Conservation (phyloP, 345 rosid species). For the Linum trigynum region DNA sequence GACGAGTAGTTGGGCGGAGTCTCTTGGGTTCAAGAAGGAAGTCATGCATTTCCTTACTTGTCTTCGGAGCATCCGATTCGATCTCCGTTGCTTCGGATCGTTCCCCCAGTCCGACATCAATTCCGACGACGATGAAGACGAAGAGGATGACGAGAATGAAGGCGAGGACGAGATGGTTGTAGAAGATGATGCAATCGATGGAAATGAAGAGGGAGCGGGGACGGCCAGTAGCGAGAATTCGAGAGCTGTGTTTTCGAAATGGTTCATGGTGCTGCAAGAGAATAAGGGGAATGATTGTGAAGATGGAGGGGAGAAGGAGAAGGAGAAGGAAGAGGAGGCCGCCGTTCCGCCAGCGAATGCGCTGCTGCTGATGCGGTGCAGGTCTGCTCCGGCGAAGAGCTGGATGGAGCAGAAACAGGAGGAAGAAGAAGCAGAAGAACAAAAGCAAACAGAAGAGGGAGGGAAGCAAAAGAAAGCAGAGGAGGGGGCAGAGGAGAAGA, state of each 20-base stretch:
- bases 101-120: conserved; percentile 39
- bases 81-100: conserved; percentile 60
- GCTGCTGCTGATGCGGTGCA: conserved; percentile 64
- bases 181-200: conserved; percentile 24
- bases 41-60: conserved; percentile 63
- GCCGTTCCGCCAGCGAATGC: conserved; percentile 72
- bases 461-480: conserved; percentile 8
- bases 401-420: conserved; percentile 32
- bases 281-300: conserved; percentile 23
- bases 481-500: conserved; percentile 7
- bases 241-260: conserved; percentile 54
- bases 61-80: conserved; percentile 41
- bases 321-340: conserved; percentile 13
- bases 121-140: conserved; percentile 37
- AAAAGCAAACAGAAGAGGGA: conserved; percentile 12
- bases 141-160: conserved; percentile 29
- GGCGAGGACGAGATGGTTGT: conserved; percentile 15
- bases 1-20: conserved; percentile 28
- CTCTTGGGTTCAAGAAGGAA: conserved; percentile 65
- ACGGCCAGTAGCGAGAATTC: conserved; percentile 25
- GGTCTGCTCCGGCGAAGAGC: conserved; percentile 72
- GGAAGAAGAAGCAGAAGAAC: conserved; percentile 16
- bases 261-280: conserved; percentile 71
- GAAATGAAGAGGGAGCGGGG: conserved; percentile 11
- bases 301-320: conserved; percentile 17